Evolutionary conservation across 305 asterid species (phyloP), one percentile per base, ranked within the genome.

Genomic region (Euphrasia arctica): DNA sequence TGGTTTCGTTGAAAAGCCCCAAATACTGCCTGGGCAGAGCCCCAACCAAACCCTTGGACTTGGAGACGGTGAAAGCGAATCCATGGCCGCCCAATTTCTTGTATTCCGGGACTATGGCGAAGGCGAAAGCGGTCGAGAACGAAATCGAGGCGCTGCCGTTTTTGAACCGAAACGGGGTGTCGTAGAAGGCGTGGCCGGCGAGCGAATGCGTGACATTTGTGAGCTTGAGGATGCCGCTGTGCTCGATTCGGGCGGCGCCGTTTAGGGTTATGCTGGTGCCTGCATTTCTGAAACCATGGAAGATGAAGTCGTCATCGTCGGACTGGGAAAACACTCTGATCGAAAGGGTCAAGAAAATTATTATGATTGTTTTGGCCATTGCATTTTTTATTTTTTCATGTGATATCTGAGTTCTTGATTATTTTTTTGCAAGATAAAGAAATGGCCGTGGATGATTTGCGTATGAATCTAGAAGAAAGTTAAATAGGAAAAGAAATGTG

Each of bases 11-110:
- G 65, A 85, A 58, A 29, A 85, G 79, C 10, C 95, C 96, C 29
- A 88, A 34, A 64, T 67, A 88, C 74, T 83, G 86, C 34, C 77
- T 78, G 0, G 96, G 80, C 13, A 81, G 74, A 25, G 78, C 85
- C 29, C 83, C 84, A 36, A 32, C 61, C 11, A 88, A 58, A 9
- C 74, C 82, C 25, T 63, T 78, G 0, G 75, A 66, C 50, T 70
- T 62, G 5, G 86, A 65, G 1, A 85, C 48, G 11, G 78, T 54
- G 39, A 77, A 77, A 47, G 82, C 79, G 14, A 73, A 70, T 48
- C 79, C 82, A 63, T 77, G 82, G 72, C 82, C 79, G 6, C 78
- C 79, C 63, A 64, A 15, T 50, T 70, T 70, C 14, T 60, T 32
- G 42, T 70, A 63, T 64, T 70, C 72, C 2, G 82, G 82, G 29